Evolutionary conservation across 78 protist genomes (phyloP), one percentile per base, ranked within the genome.

Genomic region (Mastigamoeba balamuthi): DNA sequence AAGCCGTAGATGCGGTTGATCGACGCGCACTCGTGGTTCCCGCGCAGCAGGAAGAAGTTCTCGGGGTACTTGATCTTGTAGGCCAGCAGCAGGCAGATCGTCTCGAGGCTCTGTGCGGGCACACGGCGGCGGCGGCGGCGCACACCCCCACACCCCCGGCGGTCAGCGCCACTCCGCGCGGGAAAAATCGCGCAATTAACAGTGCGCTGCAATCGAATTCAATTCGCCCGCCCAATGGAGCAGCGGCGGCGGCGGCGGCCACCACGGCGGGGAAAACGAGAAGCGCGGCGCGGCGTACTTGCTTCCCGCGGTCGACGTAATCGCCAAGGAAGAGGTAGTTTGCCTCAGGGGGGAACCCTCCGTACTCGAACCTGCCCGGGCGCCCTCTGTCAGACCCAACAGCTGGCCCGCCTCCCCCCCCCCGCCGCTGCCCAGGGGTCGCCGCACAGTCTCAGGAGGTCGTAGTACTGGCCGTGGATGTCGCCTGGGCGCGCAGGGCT

Each of bases 1-100:
- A 98, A 98, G 78, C 99, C 99, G 66, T 98, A 98, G 73, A 98
- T 96, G 48, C 99, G 83, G 85, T 97, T 98, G 88, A 98, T 96
- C 17, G 94, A 75, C 7, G 98, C 98, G 43, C 97, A 95, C 79
- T 98, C 99, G 88, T 98, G 99, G 93, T 98, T 98, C 9, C 99
- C 99, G 25, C 99, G 94, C 33, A 97, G 92, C 17, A 98, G 63
- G 81, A 97, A 98, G 88, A 98, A 95, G 90, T 96, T 96, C 74
- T 97, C 99, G 30, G 98, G 98, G 77, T 95, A 98, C 83, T 95
- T 96, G 83, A 96, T 85, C 82, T 98, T 98, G 95, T 97, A 98
- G n/a, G 99, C 97, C n/a, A 97, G 84, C 38, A 98, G 83, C 52
- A 98, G 72, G 87, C 98, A 94, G 84, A 98, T 95, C 6, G 97